These are phyloP conservation scores for Mycena sp. DNA, from an alignment of 1,284 basidiomycete species.

Conservation along the genomic window DNA sequence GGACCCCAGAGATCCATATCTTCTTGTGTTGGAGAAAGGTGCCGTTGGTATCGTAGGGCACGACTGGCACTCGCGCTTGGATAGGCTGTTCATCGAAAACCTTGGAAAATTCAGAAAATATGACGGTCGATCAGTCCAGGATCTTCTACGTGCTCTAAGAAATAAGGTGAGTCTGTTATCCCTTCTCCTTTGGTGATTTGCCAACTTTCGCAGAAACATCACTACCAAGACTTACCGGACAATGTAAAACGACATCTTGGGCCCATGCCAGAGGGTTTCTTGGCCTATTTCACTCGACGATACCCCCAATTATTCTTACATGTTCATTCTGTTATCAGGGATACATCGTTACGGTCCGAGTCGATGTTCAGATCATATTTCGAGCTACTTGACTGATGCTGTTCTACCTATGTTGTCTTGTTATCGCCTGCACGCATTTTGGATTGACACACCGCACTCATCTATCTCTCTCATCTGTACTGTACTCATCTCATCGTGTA, in stretches of 20 bases:
- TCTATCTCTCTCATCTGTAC: slow-evolving; percentile 24
- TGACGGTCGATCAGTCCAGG: slow-evolving; percentile 90
- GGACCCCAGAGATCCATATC: slow-evolving; percentile 84
- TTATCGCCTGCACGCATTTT: slow-evolving; percentile 11
- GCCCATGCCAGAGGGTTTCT: slow-evolving; percentile 90
- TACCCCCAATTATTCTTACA: slow-evolving; percentile 94
- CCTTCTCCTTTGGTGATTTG: no score
- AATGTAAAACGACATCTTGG: slow-evolving; percentile 90
- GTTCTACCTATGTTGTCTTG: slow-evolving; percentile 14
- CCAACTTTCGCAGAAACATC: slow-evolving; percentile 91
- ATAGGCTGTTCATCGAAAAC: slow-evolving; percentile 92
- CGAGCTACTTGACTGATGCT: slow-evolving; percentile 63
- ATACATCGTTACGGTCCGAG: slow-evolving; percentile 75
- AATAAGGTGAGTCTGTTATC: slow-evolving; percentile 91
- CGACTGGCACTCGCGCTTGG: slow-evolving; percentile 91
- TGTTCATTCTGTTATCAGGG: slow-evolving; percentile 84
- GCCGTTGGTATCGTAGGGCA: slow-evolving; percentile 78
- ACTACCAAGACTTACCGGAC: slow-evolving; percentile 96
- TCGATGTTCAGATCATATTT: slow-evolving; percentile 91
- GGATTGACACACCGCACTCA: slow-evolving; percentile 11
- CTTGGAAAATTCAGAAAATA: slow-evolving; percentile 98
- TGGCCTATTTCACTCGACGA: slow-evolving; percentile 92
- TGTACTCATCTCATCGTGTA: no score
- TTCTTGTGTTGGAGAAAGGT: slow-evolving; percentile 80
- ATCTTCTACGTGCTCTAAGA: slow-evolving; percentile 90